Conservation (phyloP, 805 yeast species). For the Monosporozyma solicola region DNA sequence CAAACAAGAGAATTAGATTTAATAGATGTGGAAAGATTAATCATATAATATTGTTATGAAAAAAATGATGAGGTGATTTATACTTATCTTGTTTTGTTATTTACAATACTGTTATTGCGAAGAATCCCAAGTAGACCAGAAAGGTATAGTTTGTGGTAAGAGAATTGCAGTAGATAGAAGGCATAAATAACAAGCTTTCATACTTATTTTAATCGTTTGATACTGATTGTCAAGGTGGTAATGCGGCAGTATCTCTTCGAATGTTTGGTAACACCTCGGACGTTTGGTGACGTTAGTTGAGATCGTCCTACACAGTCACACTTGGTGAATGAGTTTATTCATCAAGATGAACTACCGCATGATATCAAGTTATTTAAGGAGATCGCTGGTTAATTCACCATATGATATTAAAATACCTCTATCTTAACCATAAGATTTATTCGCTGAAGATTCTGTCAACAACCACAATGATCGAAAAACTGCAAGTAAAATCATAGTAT, state of each 20-base stretch:
- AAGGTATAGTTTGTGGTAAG: too few relatives aligned
- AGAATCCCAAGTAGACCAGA: too few relatives aligned
- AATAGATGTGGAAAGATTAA: neutral
- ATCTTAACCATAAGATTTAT: slow-evolving; percentile 84
- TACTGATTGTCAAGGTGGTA: too few relatives aligned
- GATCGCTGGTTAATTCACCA: slow-evolving; percentile 69
- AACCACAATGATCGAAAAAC: too few relatives aligned
- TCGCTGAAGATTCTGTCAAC: slow-evolving; percentile 56
- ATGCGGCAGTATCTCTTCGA: too few relatives aligned
- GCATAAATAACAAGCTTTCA: too few relatives aligned
- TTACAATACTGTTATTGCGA: neutral
- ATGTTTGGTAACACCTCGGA: too few relatives aligned
- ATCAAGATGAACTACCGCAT: slow-evolving; percentile 53
- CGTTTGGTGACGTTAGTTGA: slow-evolving; percentile 33
- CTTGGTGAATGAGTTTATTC: slow-evolving; percentile 84
- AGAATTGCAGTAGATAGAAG: too few relatives aligned
- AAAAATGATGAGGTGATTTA: neutral
- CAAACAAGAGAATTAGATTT: slow-evolving; percentile 10
- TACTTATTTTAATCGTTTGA: too few relatives aligned
- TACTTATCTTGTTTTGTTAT: neutral
- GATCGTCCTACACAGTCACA: slow-evolving; percentile 48
- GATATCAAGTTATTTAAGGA: slow-evolving; percentile 92
- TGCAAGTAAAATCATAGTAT: too few relatives aligned
- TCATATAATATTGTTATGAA: neutral
- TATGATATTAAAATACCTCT: slow-evolving; percentile 64